These are phyloP conservation scores for Nelumbo lutea DNA, from an alignment of 164 flowering plant genomes.

Conservation along the genomic window DNA sequence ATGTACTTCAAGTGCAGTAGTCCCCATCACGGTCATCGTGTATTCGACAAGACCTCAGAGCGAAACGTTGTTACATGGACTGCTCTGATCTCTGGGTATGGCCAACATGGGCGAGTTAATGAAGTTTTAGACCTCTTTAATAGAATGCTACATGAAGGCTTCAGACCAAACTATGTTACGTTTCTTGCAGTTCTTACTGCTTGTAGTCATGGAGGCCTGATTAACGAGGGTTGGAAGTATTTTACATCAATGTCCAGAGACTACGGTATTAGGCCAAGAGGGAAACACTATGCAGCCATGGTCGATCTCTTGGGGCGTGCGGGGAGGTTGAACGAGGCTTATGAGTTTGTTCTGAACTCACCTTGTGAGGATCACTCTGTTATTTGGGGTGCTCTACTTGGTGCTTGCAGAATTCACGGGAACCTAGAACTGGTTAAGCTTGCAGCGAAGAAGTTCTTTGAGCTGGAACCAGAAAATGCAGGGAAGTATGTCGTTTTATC, in stretches of 20 bases:
- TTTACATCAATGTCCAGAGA: background rate
- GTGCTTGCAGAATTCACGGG: background rate
- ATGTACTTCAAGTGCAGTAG: background rate
- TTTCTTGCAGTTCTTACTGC: background rate
- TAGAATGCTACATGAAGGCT: background rate
- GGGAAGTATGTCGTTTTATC: background rate
- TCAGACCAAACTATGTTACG: background rate
- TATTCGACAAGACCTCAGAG: background rate
- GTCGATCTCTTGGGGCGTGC: background rate
- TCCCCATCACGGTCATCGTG: background rate
- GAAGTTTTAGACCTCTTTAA: background rate
- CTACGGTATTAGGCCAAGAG: background rate
- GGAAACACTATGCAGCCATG: slow-evolving; percentile 1
- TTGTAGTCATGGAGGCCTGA: background rate
- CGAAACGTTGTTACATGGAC: background rate
- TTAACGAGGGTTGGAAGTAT: background rate
- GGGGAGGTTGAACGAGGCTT: slow-evolving; percentile 1
- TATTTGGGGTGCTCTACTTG: background rate
- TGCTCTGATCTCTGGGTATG: slow-evolving; percentile 1
- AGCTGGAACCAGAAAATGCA: background rate
- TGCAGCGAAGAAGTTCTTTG: background rate
- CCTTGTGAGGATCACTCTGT: background rate
- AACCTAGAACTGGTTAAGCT: background rate
- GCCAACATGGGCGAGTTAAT: background rate
- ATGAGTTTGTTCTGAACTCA: background rate